Conservation (phyloP, 129 eudicot species). For the Escallonia rubra region DNA sequence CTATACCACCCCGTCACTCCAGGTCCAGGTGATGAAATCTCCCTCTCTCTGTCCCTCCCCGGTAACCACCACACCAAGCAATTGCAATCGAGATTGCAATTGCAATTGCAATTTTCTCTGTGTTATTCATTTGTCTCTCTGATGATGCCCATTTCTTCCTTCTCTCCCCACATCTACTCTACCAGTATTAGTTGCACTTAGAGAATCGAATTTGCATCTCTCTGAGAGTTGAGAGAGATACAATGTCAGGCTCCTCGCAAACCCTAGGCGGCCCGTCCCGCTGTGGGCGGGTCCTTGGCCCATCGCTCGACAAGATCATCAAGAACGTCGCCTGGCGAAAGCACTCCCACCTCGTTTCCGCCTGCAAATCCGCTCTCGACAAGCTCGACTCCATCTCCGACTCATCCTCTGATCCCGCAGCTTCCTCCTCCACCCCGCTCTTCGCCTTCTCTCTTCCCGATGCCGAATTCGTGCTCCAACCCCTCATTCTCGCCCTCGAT, state of each 20-base stretch:
- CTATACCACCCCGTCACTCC: no score
- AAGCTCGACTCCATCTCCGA: conserved; percentile 59
- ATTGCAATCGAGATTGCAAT: no score
- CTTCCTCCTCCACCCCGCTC: conserved; percentile 62
- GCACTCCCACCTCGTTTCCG: conserved; percentile 80
- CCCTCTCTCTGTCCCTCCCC: no score
- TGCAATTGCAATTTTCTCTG: no score
- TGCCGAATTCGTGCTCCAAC: conserved; percentile 58
- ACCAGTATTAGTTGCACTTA: no score
- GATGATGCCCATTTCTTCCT: no score
- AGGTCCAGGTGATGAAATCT: no score
- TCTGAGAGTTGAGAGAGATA: no score
- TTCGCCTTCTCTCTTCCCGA: conserved; percentile 50
- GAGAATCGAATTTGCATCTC: no score
- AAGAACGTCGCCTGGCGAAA: conserved; percentile 97
- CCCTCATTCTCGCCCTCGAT: conserved; percentile 69
- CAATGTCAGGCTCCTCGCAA: conserved; percentile 16
- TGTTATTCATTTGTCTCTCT: no score
- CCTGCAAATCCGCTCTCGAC: conserved; percentile 83
- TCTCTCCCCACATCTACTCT: no score
- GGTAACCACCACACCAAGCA: no score
- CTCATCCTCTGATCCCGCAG: conserved; percentile 36
- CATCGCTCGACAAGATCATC: conserved; percentile 91
- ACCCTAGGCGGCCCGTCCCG: conserved; percentile 94
- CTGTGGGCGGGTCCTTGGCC: conserved; percentile 87